Evolutionary conservation across 1,284 basidiomycete genomes (phyloP), one percentile per base, ranked within the genome.

Genomic region (Tilletiopsis washingtonensis): DNA sequence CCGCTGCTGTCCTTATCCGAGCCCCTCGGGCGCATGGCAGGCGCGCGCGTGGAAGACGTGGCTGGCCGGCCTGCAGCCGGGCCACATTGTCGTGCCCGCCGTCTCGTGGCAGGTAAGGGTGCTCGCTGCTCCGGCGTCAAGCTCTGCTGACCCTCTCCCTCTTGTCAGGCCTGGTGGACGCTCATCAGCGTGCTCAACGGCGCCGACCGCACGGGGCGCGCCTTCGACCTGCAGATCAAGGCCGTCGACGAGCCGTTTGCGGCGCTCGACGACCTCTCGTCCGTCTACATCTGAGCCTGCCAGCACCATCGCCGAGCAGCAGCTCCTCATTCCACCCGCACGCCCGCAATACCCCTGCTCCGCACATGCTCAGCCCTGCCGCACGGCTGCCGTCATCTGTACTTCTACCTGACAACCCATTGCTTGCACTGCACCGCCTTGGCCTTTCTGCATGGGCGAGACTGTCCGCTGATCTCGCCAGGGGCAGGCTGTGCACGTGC

Each of bases 121-220:
- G n/a, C n/a, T n/a, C n/a, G n/a, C n/a, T n/a, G n/a, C n/a, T n/a
- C n/a, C n/a, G n/a, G n/a, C n/a, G n/a, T n/a, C n/a, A n/a, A n/a
- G n/a, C n/a, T n/a, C n/a, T n/a, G n/a, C n/a, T n/a, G n/a, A n/a
- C n/a, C n/a, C n/a, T n/a, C n/a, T n/a, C n/a, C n/a, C n/a, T n/a
- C n/a, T n/a, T n/a, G n/a, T n/a, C n/a, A n/a, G 54, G 68, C 68
- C 1, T 71, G 69, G 69, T 71, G 69, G 69, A 64, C 66, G 19
- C 51, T 69, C 39, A 69, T 71, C 24, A 57, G 61, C 20, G 57
- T 68, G 9, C 53, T 71, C 20, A 71, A 71, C 34, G 69, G 67
- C 5, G 67, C 63, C 1, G 67, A 69, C 47, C 49, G 65, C 1
- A 54, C 62, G 3, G 68, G 67, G 1, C 52, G 67, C 7, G 45